Base-by-base conservation (phyloP, 2,329 filamentous ascomycete species). In the Venturia nashicola region DNA sequence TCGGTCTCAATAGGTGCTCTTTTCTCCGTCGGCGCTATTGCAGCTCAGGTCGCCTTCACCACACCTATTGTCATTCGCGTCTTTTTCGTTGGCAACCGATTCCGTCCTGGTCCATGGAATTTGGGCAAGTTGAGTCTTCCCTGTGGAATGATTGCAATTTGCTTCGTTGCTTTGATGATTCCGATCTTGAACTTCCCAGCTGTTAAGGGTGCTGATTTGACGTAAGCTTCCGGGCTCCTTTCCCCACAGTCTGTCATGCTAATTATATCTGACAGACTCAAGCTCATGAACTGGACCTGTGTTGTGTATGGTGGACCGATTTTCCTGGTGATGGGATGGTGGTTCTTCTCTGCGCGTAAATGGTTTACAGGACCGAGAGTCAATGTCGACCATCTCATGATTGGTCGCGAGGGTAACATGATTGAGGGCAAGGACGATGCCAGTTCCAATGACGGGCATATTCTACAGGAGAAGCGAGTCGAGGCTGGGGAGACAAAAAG, bases 361-460 rank as follows among this genome's bases (percentile, higher is more conserved):
- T 89, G 86, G 86, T 89, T 89, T 73, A 86, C 83, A 69, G 86
- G 86, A 0, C 86, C 86, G 0, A 87, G 84, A 75, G 82, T 89
- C 66, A 88, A 88, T 69, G 76, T 88, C 34, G 80, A 84, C 68
- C 82, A 85, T 72, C 68, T 76, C 69, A 80, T 80, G 77, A 70
- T 77, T 16, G 77, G 76, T 6, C 65, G 68, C 2, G 72, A 73
- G 3, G 75, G 70, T 1, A 73, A 74, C 55, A 69, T 76, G 20
- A 68, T 79, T 0, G 74, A 77, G 23, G 77, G 71, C 63, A 66
- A 46, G 65, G 61, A 54, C 36, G 62, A 66, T 36, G 66, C 32
- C 23, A 61, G 62, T 40, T 64, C 62, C 16, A 43, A 48, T 6
- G 61, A 63, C 27, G 46, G 48, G 16, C 43, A 34, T 63, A 4